These are phyloP conservation scores for Lobosporangium transversale DNA, from an alignment of 192 early-diverging fungal species.

Conservation along the genomic window DNA sequence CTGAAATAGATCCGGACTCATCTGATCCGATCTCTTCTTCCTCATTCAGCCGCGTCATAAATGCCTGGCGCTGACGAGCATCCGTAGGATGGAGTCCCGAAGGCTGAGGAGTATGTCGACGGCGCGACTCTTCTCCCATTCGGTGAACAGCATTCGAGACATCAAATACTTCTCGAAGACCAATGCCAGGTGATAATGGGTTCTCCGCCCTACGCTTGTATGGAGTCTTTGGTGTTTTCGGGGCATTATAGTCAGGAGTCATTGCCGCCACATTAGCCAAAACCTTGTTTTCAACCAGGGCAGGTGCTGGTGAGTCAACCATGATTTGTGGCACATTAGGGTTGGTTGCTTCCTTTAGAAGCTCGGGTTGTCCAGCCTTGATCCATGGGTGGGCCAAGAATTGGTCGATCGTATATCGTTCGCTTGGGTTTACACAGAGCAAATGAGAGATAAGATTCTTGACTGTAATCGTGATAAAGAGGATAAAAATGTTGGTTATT, in stretches of 20 bases:
- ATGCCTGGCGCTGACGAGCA: conserved; percentile 42
- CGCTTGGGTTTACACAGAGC: conserved; percentile 73
- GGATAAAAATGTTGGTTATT: background rate
- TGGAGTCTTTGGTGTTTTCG: conserved; percentile 40
- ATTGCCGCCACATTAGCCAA: conserved; percentile 20
- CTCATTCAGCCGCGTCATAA: conserved; percentile 52
- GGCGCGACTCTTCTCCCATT: conserved; percentile 71
- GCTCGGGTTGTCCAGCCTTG: conserved; percentile 41
- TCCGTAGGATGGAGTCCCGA: conserved; percentile 22
- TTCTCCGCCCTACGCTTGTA: conserved; percentile 59
- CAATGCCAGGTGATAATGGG: conserved; percentile 62
- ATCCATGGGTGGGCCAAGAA: conserved; percentile 88
- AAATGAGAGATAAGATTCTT: conserved; percentile 79
- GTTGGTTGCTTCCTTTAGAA: background rate
- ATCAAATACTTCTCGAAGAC: conserved; percentile 77
- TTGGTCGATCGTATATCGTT: conserved; percentile 81
- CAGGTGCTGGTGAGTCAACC: background rate
- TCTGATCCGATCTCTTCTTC: conserved; percentile 12
- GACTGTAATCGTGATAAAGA: conserved; percentile 44
- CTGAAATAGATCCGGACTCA: conserved; percentile 11
- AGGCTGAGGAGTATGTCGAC: conserved; percentile 23
- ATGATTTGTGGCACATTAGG: too few relatives aligned
- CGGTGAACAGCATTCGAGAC: conserved; percentile 82
- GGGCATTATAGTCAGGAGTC: conserved; percentile 14
- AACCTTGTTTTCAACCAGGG: conserved; percentile 25